Evolutionary conservation across 2,329 filamentous ascomycete genomes (phyloP).

Genomic region (Penicillium griseofulvum): DNA sequence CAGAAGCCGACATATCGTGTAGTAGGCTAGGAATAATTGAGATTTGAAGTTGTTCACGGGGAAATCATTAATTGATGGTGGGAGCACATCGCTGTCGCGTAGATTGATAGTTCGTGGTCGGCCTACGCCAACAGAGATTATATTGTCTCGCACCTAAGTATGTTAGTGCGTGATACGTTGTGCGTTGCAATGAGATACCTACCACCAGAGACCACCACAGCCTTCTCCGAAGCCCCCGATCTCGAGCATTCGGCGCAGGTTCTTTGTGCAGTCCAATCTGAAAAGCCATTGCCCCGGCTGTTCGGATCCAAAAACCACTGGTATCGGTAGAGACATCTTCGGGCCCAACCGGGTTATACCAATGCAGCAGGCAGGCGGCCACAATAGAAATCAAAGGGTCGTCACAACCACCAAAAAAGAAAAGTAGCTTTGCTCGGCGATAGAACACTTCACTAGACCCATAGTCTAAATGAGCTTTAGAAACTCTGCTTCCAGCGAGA

Average conservation of each 20-base stretch:
- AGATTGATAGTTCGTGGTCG: conserved; percentile 43
- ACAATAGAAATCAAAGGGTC: conserved; percentile 43
- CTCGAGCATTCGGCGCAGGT: conserved; percentile 31
- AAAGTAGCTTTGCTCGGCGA: conserved; percentile 33
- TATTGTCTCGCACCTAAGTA: conserved; percentile 36
- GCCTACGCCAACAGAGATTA: conserved; percentile 44
- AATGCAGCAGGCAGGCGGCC: conserved; percentile 41
- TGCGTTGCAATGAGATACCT: conserved; percentile 8
- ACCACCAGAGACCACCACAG: conserved; percentile 49
- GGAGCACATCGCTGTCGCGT: conserved; percentile 40
- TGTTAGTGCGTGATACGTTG: neutral
- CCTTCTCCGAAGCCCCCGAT: conserved; percentile 39
- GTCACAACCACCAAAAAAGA: conserved; percentile 34
- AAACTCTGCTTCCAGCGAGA: conserved; percentile 43
- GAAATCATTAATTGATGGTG: conserved; percentile 39
- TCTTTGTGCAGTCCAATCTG: conserved; percentile 46
- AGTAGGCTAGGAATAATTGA: conserved; percentile 40
- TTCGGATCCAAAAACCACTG: conserved; percentile 44
- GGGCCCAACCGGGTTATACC: conserved; percentile 46
- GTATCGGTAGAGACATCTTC: conserved; percentile 43
- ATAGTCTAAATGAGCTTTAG: conserved; percentile 28
- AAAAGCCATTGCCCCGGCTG: conserved; percentile 43
- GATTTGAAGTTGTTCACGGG: conserved; percentile 26
- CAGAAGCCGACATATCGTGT: conserved; percentile 40
- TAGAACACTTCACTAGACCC: conserved; percentile 35